Base-by-base conservation (phyloP, 2,329 filamentous ascomycete species). In the Colletotrichum sp. region DNA sequence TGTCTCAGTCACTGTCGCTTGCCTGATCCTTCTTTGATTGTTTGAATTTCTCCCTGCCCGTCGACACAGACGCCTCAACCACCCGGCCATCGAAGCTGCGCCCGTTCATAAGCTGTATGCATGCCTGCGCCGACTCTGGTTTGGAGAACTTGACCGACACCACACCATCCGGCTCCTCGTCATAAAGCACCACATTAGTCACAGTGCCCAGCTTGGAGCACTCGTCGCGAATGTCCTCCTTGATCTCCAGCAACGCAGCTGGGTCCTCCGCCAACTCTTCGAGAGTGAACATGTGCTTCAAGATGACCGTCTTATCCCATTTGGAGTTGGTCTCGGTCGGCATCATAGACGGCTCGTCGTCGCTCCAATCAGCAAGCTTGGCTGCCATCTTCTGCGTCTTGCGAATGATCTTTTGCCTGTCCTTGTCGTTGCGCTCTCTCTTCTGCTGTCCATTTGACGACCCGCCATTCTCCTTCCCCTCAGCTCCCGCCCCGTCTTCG, bases 231-330 rank as follows among this genome's bases (percentile, higher is more conserved):
- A 99, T 95, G 82, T 99, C 97, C 83, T 98, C 94, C 82, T 98
- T 98, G 86, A 99, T 98, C 78, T 99, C 96, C 48, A 98, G 88
- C 75, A 98, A 90, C 2, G 94, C 94, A 1, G 93, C 92, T 3
- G 94, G 92, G 80, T 99, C 96, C 82, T 98, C 94, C 79, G 96
- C 93, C 30, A 99, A 89, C 86, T 98, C 95, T 77, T 93, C 83
- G 57, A 96, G 88, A 2, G 95, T 98, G 85, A 99, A 99, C 94
- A 98, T 98, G 85, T 98, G 93, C 82, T 95, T 95, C 78, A 99
- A 87, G 74, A 99, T 93, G 32, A 98, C 96, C 18, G 95, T 88
- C 83, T 96, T 98, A 80, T 96, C 94, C 86, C 91, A 94, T 80
- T 88, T 89, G 70, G 86, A 84, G 57, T 81, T 82, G 12, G 84